Evolutionary conservation across 1,139 yeast species (phyloP), one percentile per base, ranked within the genome.

Genomic region (Candida neerlandica): DNA sequence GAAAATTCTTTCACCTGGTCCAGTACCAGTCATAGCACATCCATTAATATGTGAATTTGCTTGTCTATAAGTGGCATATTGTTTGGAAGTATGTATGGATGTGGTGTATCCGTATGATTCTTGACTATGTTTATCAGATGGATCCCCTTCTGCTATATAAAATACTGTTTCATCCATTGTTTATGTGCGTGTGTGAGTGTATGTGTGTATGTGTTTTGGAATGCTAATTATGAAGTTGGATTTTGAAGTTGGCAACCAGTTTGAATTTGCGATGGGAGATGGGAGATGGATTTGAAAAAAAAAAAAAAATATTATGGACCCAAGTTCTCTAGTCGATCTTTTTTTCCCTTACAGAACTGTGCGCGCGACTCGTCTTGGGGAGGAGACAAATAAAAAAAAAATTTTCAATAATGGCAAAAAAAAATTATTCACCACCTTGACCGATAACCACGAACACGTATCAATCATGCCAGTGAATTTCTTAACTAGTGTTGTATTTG

Each of bases 391-490:
- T 32, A 15, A 30, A 42, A 42, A 30, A 42, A 43, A 29, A 43
- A 19, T 40, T 19, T 23, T 37, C 27, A 37, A 23, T 6, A 42
- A 14, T 14, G 19, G 18, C 18, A 32, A 32, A 10, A 42, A n/a
- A 40, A 27, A 40, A 40, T 27, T 14, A 39, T 27, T 40, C 18
- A 23, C 12, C 33, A 27, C 12, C 14, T 11, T 11, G 27, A 21
- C 41, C 37, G n/a, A n/a, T n/a, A 30, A 30, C 38, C 44, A 41
- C 2, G 15, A 30, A 12, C 34, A 30, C 34, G 11, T 18, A 18
- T 19, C 12, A 35, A 18, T 12, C 34, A 92, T 92, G 99, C 98
- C 98, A 1, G 64, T 92, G 51, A 89, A 92, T 63, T 83, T 90
- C 56, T 62, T 90, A 15, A 84, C 88, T 11, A 73, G 85, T 1